Percentiles rank a stretch among this genome's conserved stretches.
phyloP scores from a whole-genome alignment of 352 stramenopile species.

The Pythium coloratum region DNA sequence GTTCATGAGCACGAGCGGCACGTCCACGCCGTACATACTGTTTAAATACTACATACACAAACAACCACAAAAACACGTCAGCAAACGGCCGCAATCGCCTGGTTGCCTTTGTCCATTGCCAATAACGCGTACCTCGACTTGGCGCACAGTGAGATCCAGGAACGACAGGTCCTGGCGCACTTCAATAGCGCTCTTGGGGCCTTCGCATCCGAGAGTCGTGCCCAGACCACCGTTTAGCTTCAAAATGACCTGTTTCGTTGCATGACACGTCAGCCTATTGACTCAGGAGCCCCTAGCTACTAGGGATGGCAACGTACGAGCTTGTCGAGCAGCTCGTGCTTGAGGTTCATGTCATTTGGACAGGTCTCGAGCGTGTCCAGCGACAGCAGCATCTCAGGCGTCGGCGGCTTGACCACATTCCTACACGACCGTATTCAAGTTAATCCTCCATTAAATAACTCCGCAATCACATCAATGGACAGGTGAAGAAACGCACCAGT shows the following conservation, averaged over 20 bases:
- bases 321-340: slow-evolving; percentile 94
- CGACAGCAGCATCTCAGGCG: slow-evolving; percentile 67
- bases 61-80: neutral
- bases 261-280: no score
- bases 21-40: slow-evolving; percentile 91
- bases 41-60: slow-evolving; percentile 73
- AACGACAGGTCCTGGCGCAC: slow-evolving; percentile 95
- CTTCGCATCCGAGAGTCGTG: slow-evolving; percentile 96
- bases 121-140: slow-evolving; percentile 85
- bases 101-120: neutral
- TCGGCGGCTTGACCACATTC: slow-evolving; percentile 77
- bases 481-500: slow-evolving; percentile 49
- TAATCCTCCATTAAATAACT: neutral
- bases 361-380: slow-evolving; percentile 83
- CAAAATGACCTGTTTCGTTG: slow-evolving; percentile 81
- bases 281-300: no score
- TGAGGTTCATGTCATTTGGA: slow-evolving; percentile 91
- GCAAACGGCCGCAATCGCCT: neutral
- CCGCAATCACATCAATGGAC: neutral
- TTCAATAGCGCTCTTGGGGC: slow-evolving; percentile 93
- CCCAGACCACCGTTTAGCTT: slow-evolving; percentile 99
- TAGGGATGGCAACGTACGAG: slow-evolving; percentile 56
- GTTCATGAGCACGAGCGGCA: slow-evolving; percentile 99
- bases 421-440: slow-evolving; percentile 26
- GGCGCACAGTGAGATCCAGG: slow-evolving; percentile 98